Conservation (phyloP, 768 basidiomycete species). For the Boletus pseudopeckii region DNA sequence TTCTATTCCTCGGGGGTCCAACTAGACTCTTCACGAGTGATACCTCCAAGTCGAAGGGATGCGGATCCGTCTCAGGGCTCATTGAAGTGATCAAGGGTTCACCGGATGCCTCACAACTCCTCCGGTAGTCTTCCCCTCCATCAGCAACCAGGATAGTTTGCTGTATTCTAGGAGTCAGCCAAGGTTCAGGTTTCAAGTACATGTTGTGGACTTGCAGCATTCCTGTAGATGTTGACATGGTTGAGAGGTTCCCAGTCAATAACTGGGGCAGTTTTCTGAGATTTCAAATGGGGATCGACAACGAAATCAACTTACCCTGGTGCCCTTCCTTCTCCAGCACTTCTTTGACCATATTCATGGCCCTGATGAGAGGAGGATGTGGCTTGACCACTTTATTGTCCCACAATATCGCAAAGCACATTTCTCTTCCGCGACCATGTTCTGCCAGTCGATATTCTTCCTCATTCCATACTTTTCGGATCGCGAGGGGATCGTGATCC, state of each 20-base stretch:
- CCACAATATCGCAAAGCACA: constrained; percentile 66
- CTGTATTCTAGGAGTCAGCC: constrained; percentile 18
- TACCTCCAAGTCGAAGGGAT: constrained; percentile 39
- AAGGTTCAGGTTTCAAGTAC: neutral
- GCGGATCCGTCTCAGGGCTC: constrained; percentile 33
- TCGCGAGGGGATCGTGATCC: constrained; percentile 58
- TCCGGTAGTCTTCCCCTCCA: constrained; percentile 37
- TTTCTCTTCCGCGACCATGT: constrained; percentile 49
- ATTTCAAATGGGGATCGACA: neutral
- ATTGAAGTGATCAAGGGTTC: constrained; percentile 42
- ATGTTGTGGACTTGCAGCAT: constrained; percentile 17
- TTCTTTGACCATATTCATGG: constrained; percentile 53
- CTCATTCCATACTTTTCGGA: constrained; percentile 59
- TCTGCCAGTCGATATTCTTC: constrained; percentile 55
- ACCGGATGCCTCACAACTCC: constrained; percentile 37
- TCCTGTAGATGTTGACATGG: constrained; percentile 37
- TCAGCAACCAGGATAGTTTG: constrained; percentile 40
- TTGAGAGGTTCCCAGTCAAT: constrained; percentile 67
- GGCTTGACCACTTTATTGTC: constrained; percentile 59
- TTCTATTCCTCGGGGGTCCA: constrained; percentile 39
- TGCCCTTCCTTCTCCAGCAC: constrained; percentile 66
- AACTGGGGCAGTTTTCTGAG: constrained; percentile 23
- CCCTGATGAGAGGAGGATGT: constrained; percentile 63
- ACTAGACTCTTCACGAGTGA: constrained; percentile 45
- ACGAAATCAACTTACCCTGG: constrained; percentile 41